These are phyloP conservation scores for Daedalea quercina DNA, from an alignment of 768 basidiomycete genomes.

Conservation along the genomic window DNA sequence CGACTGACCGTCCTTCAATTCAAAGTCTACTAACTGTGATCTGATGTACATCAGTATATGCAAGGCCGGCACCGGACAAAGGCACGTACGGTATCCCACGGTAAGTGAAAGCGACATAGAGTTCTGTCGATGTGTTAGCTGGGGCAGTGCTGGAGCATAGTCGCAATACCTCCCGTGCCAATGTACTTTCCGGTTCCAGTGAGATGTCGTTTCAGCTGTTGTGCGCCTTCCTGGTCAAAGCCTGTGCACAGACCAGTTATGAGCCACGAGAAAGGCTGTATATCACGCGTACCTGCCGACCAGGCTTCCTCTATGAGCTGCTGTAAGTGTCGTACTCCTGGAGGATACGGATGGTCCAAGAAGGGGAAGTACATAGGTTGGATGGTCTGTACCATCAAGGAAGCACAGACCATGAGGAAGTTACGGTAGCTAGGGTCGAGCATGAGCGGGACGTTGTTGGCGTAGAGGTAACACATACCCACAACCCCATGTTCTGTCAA, in stretches of 20 bases:
- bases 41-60: conserved; percentile 26
- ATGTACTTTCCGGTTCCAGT: conserved; percentile 67
- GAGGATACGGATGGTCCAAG: conserved; percentile 49
- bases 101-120: conserved; percentile 73
- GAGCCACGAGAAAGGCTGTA: background rate
- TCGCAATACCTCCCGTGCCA: conserved; percentile 61
- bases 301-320: conserved; percentile 79
- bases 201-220: conserved; percentile 46
- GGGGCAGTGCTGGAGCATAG: background rate
- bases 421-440: conserved; percentile 60
- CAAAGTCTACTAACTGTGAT: conserved; percentile 60
- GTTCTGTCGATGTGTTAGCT: conserved; percentile 34
- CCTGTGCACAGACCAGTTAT: conserved; percentile 31
- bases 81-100: conserved; percentile 73
- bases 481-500: conserved; percentile 63
- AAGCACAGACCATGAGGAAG: conserved; percentile 71
- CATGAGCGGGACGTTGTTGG: conserved; percentile 1
- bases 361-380: conserved; percentile 59
- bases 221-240: conserved; percentile 66
- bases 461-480: conserved; percentile 16
- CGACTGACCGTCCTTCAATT: conserved; percentile 41
- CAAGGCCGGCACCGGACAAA: background rate
- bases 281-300: conserved; percentile 41
- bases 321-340: conserved; percentile 72
- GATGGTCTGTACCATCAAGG: conserved; percentile 57